Conservation (phyloP, 768 basidiomycete genomes). For the Rubroboletus satanas region DNA sequence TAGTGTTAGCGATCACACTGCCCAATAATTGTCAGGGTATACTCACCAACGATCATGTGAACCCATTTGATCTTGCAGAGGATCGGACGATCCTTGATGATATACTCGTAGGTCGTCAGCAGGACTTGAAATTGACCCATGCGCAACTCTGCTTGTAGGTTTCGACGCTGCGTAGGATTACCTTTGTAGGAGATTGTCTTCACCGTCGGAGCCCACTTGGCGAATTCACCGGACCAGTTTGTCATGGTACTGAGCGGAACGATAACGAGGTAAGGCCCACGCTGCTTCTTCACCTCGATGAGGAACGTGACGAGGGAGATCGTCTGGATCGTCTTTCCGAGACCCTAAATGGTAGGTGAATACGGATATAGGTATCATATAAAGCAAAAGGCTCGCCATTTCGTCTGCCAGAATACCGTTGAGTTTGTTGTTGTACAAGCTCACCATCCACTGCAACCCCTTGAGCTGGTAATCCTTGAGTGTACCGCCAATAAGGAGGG, state of each 20-base stretch:
- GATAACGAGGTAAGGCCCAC: slow-evolving; percentile 94
- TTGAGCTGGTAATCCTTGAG: slow-evolving; percentile 95
- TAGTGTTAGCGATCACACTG: slow-evolving; percentile 1
- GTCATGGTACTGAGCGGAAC: slow-evolving; percentile 96
- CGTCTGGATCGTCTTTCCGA: slow-evolving; percentile 92
- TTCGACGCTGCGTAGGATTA: slow-evolving; percentile 77
- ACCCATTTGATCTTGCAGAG: slow-evolving; percentile 92
- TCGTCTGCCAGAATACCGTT: slow-evolving; percentile 95
- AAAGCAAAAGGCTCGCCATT: slow-evolving; percentile 53
- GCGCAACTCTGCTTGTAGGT: slow-evolving; percentile 73
- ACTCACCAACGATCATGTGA: slow-evolving; percentile 91
- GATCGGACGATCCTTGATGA: slow-evolving; percentile 93
- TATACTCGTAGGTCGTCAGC: slow-evolving; percentile 94
- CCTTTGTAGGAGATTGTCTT: slow-evolving; percentile 86
- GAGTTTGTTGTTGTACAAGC: slow-evolving; percentile 91
- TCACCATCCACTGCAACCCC: slow-evolving; percentile 98
- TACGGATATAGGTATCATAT: slow-evolving; percentile 1
- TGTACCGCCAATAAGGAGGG: slow-evolving; percentile 77
- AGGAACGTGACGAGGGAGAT: slow-evolving; percentile 95
- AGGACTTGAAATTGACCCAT: slow-evolving; percentile 85
- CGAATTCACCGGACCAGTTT: slow-evolving; percentile 95
- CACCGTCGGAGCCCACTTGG: slow-evolving; percentile 92
- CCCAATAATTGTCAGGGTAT: neutral
- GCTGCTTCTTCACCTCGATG: slow-evolving; percentile 84
- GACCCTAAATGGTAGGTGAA: slow-evolving; percentile 54